Conservation (phyloP, 345 rosid genomes). For the Camelina sativa region DNA sequence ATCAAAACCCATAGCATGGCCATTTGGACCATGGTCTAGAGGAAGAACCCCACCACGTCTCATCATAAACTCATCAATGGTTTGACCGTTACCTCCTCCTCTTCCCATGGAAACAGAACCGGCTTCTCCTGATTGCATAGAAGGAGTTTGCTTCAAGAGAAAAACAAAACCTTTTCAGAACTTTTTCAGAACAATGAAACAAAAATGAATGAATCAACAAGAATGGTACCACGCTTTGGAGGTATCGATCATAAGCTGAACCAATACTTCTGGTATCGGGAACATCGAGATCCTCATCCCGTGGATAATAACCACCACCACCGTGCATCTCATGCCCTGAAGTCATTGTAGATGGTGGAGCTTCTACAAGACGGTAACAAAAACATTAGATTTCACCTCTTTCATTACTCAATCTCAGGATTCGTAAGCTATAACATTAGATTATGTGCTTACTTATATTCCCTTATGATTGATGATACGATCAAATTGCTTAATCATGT, state of each 20-base stretch:
- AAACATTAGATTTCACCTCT: background rate
- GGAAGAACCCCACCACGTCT: conserved; percentile 52
- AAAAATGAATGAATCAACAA: conserved; percentile 19
- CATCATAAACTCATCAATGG: conserved; percentile 51
- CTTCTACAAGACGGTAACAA: conserved; percentile 43
- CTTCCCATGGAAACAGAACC: conserved; percentile 54
- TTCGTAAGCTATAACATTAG: too few relatives aligned
- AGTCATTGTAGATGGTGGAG: conserved; percentile 35
- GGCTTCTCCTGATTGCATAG: conserved; percentile 65
- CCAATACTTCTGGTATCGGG: conserved; percentile 74
- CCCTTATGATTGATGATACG: too few relatives aligned
- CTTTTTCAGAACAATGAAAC: conserved; percentile 22
- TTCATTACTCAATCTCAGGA: background rate
- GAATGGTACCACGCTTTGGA: conserved; percentile 62
- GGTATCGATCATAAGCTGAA: conserved; percentile 90
- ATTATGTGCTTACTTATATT: background rate
- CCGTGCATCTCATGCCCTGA: conserved; percentile 57
- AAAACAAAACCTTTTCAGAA: conserved; percentile 5
- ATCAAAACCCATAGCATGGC: conserved; percentile 54
- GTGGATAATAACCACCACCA: conserved; percentile 44
- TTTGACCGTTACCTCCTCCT: conserved; percentile 43
- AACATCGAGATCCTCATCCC: conserved; percentile 63
- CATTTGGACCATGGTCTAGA: conserved; percentile 56
- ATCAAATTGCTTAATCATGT: too few relatives aligned
- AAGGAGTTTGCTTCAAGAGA: conserved; percentile 64